Conservation (phyloP, 2,329 filamentous ascomycete genomes). For the Hypoxylon sp. region DNA sequence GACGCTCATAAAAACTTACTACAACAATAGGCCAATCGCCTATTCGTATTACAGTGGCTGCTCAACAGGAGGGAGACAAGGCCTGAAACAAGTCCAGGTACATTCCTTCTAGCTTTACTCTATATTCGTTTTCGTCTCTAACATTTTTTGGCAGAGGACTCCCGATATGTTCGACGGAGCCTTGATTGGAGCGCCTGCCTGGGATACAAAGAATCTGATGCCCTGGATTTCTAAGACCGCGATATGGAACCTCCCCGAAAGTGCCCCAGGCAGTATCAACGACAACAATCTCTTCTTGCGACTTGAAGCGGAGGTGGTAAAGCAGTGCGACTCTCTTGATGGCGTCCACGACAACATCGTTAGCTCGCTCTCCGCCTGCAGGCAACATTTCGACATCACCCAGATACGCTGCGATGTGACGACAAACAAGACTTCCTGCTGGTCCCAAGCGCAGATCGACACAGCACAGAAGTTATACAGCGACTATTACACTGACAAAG, state of each 20-base stretch:
- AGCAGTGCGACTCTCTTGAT: constrained; percentile 60
- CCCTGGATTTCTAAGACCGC: constrained; percentile 56
- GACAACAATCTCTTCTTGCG: constrained; percentile 54
- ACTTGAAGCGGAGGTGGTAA: constrained; percentile 58
- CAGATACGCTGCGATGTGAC: constrained; percentile 52
- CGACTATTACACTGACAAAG: constrained; percentile 46
- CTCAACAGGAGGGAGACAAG: constrained; percentile 67
- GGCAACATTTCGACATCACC: constrained; percentile 49
- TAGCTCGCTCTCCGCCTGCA: constrained; percentile 55
- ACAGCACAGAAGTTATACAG: constrained; percentile 48
- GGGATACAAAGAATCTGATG: constrained; percentile 61
- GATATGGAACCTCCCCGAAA: constrained; percentile 59
- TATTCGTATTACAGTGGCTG: constrained; percentile 66
- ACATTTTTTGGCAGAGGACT: constrained; percentile 55
- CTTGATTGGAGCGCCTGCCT: constrained; percentile 60
- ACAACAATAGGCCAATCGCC: constrained; percentile 54
- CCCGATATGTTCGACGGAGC: constrained; percentile 66
- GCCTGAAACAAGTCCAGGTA: constrained; percentile 60
- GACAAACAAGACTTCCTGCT: constrained; percentile 50
- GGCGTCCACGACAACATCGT: constrained; percentile 59
- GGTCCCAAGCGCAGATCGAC: constrained; percentile 56
- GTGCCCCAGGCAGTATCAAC: constrained; percentile 56
- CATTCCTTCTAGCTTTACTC: background rate
- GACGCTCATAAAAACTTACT: constrained; percentile 58
- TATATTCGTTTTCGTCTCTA: background rate